phyloP scores from a whole-genome alignment of 306 rosid species.

The Canavalia gladiata region DNA sequence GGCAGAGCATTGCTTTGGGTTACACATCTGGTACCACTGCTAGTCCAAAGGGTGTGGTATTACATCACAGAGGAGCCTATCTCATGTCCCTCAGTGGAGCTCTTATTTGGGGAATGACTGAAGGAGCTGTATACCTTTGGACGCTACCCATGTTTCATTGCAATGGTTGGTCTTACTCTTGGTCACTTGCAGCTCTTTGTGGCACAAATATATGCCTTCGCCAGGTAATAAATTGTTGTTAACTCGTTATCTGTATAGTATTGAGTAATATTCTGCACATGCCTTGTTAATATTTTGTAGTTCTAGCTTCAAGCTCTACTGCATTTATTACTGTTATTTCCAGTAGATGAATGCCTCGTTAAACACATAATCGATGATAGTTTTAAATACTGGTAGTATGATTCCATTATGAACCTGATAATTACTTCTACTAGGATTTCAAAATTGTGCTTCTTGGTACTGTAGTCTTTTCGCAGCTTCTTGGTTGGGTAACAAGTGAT shows the following conservation, averaged over 20 bases:
- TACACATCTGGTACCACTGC: constrained; percentile 97
- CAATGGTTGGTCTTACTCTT: constrained; percentile 95
- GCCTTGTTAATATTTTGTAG: constrained; percentile 12
- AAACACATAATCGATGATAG: not conserved
- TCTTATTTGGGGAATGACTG: constrained; percentile 89
- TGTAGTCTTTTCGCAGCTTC: not conserved
- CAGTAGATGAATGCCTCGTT: not conserved
- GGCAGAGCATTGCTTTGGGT: constrained; percentile 96
- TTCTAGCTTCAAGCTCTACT: constrained; percentile 18
- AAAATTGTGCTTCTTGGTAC: constrained; percentile 16
- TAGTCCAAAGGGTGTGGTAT: constrained; percentile 95
- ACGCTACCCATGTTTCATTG: constrained; percentile 98
- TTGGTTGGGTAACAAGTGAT: not conserved
- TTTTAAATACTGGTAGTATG: constrained; percentile 5
- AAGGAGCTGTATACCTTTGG: constrained; percentile 92
- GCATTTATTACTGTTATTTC: not conserved
- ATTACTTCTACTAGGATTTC: constrained; percentile 23
- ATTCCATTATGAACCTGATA: not conserved
- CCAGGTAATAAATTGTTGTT: constrained; percentile 67
- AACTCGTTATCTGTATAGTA: constrained; percentile 13
- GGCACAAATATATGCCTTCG: constrained; percentile 94
- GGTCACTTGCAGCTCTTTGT: constrained; percentile 89
- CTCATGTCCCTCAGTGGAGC: constrained; percentile 64
- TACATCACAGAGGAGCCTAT: constrained; percentile 93
- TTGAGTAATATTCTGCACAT: not conserved